Conservation (phyloP, 1,284 basidiomycete species). For the Meira nashicola region DNA sequence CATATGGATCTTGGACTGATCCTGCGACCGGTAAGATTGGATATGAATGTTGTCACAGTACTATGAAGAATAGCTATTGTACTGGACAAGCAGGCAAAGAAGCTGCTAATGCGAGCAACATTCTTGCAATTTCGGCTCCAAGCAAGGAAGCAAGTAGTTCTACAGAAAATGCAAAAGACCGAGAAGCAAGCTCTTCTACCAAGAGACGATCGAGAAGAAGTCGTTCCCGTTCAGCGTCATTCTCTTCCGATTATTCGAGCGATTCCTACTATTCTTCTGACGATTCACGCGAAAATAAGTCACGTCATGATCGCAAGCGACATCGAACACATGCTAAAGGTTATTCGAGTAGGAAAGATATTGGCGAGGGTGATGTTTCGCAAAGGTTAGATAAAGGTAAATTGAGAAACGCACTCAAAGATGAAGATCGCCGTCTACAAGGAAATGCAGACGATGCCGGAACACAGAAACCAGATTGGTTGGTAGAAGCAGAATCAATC, state of each 20-base stretch:
- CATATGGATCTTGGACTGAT: conserved; percentile 97
- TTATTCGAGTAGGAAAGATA: conserved; percentile 12
- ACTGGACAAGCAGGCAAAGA: conserved; percentile 81
- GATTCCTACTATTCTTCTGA: conserved; percentile 3
- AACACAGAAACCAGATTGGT: conserved; percentile 29
- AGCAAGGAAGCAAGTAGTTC: conserved; percentile 25
- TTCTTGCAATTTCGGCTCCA: conserved; percentile 33
- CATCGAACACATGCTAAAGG: conserved; percentile 2
- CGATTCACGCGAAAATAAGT: not conserved
- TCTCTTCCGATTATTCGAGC: not conserved
- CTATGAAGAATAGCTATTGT: conserved; percentile 82
- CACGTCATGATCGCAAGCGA: conserved; percentile 3
- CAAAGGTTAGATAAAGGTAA: conserved; percentile 21
- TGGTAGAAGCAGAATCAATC: conserved; percentile 28
- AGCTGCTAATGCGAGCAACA: conserved; percentile 66
- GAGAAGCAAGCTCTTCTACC: conserved; percentile 15
- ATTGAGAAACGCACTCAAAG: conserved; percentile 16
- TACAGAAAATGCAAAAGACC: not conserved
- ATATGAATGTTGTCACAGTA: conserved; percentile 88
- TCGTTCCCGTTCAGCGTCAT: conserved; percentile 9
- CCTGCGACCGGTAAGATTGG: conserved; percentile 73
- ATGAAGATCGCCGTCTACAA: conserved; percentile 1
- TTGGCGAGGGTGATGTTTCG: conserved; percentile 20
- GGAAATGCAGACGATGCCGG: not conserved
- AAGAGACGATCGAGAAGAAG: conserved; percentile 20